These are phyloP conservation scores for Chaetomiaceae sp. DNA, from an alignment of 2,329 filamentous ascomycete genomes.

Conservation along the genomic window DNA sequence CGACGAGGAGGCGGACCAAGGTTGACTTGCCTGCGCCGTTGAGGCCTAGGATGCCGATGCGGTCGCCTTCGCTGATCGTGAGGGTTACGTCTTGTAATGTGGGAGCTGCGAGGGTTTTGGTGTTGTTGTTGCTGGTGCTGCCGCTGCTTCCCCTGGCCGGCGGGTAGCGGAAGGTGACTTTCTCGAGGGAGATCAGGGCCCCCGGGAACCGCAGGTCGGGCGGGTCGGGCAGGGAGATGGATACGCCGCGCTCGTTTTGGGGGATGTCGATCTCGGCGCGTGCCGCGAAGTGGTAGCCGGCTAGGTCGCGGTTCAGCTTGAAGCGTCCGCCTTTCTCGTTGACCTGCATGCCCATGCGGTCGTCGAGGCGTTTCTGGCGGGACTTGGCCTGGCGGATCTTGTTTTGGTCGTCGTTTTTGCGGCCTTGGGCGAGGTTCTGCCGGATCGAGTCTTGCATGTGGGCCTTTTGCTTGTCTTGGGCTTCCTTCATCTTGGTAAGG, in stretches of 20 bases:
- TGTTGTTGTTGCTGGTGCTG: too few relatives aligned
- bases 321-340: constrained; percentile 68
- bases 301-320: constrained; percentile 72
- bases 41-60: constrained; percentile 70
- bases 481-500: constrained; percentile 71
- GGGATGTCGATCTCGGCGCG: constrained; percentile 70
- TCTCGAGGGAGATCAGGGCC: constrained; percentile 67
- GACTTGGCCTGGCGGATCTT: constrained; percentile 82
- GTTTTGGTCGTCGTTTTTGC: constrained; percentile 75
- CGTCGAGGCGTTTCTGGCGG: constrained; percentile 78
- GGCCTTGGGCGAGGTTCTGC: constrained; percentile 69
- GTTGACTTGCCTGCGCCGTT: constrained; percentile 84
- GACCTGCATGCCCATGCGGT: constrained; percentile 73
- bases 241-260: constrained; percentile 54
- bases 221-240: constrained; percentile 57
- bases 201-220: constrained; percentile 71
- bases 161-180: constrained; percentile 61
- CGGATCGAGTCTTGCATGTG: constrained; percentile 77
- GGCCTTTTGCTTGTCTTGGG: constrained; percentile 73
- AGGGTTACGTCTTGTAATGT: constrained; percentile 60
- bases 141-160: constrained; percentile 28
- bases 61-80: constrained; percentile 67
- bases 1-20: constrained; percentile 66
- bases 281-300: constrained; percentile 54
- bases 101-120: constrained; percentile 17